phyloP scores from a whole-genome alignment of 2,329 filamentous ascomycete genomes.

The Fusarium luffae region DNA sequence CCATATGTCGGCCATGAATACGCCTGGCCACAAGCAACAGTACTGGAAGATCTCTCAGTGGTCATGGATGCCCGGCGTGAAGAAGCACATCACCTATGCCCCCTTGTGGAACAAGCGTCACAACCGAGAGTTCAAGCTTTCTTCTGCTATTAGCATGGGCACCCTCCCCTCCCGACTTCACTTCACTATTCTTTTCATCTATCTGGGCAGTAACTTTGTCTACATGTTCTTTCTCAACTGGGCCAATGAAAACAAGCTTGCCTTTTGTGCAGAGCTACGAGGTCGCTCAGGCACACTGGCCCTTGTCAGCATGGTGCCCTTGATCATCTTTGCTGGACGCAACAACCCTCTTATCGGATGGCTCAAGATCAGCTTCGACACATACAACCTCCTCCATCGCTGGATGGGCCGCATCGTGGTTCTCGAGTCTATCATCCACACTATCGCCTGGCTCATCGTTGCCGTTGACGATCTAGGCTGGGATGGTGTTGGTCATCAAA shows the following conservation, averaged over 20 bases:
- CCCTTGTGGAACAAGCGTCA: conserved; percentile 73
- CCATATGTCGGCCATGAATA: conserved; percentile 68
- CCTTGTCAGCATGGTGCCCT: conserved; percentile 89
- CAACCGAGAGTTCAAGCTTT: conserved; percentile 73
- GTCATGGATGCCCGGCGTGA: conserved; percentile 70
- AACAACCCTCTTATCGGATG: conserved; percentile 91
- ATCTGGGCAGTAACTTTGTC: conserved; percentile 68
- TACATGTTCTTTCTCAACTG: conserved; percentile 74
- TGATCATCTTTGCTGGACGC: conserved; percentile 87
- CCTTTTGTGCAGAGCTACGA: conserved; percentile 82
- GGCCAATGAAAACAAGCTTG: conserved; percentile 65
- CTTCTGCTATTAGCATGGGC: conserved; percentile 68
- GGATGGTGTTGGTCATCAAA: conserved; percentile 63
- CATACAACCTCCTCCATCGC: conserved; percentile 80
- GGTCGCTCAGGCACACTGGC: conserved; percentile 87
- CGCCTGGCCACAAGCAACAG: conserved; percentile 61
- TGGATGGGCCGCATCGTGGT: conserved; percentile 84
- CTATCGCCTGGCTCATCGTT: conserved; percentile 78
- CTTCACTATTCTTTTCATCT: conserved; percentile 65
- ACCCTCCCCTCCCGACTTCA: conserved; percentile 75
- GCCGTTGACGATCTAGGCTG: conserved; percentile 73
- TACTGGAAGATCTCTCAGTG: conserved; percentile 70
- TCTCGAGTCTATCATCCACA: conserved; percentile 75
- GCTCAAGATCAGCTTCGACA: conserved; percentile 92
- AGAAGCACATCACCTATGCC: conserved; percentile 70